phyloP scores from a whole-genome alignment of 2,329 filamentous ascomycete species.

The Claviceps fusiformis region DNA sequence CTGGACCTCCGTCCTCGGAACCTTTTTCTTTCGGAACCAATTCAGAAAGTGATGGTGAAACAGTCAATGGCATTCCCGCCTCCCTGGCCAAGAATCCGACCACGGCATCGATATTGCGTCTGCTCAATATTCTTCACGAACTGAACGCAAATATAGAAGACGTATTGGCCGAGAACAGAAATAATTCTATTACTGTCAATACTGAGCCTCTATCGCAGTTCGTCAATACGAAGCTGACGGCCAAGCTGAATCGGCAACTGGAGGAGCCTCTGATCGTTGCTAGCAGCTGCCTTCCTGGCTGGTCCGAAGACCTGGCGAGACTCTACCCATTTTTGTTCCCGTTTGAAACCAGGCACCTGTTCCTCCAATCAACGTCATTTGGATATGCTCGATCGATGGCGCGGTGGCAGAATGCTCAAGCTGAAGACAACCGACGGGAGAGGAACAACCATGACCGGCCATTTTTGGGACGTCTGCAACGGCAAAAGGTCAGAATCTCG shows the following conservation, averaged over 20 bases:
- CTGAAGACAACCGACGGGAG: slow-evolving; percentile 63
- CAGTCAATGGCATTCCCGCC: slow-evolving; percentile 52
- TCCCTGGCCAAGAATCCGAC: slow-evolving; percentile 74
- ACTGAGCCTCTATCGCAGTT: slow-evolving; percentile 83
- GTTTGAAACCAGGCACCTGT: slow-evolving; percentile 92
- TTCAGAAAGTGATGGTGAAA: slow-evolving; percentile 36
- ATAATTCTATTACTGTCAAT: slow-evolving; percentile 55
- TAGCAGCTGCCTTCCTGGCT: slow-evolving; percentile 87
- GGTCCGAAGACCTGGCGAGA: slow-evolving; percentile 89
- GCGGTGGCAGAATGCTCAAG: slow-evolving; percentile 87
- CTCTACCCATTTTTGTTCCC: slow-evolving; percentile 95
- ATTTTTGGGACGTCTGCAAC: slow-evolving; percentile 79
- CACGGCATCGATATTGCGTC: slow-evolving; percentile 72
- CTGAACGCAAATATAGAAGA: slow-evolving; percentile 90
- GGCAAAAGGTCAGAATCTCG: slow-evolving; percentile 96
- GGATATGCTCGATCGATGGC: slow-evolving; percentile 96
- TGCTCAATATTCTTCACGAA: slow-evolving; percentile 83
- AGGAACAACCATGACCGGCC: slow-evolving; percentile 84
- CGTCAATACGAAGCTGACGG: slow-evolving; percentile 95
- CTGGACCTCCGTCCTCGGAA: slow-evolving; percentile 68
- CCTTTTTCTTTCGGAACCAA: slow-evolving; percentile 42
- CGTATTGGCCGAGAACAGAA: slow-evolving; percentile 61
- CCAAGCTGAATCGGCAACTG: slow-evolving; percentile 90
- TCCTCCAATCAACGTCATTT: slow-evolving; percentile 95
- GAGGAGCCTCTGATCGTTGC: slow-evolving; percentile 95